Percentiles rank a stretch among this genome's conserved stretches.
These are phyloP conservation scores for Aphanomyces euteiches DNA, from an alignment of 352 stramenopile genomes.

Conservation along the genomic window DNA sequence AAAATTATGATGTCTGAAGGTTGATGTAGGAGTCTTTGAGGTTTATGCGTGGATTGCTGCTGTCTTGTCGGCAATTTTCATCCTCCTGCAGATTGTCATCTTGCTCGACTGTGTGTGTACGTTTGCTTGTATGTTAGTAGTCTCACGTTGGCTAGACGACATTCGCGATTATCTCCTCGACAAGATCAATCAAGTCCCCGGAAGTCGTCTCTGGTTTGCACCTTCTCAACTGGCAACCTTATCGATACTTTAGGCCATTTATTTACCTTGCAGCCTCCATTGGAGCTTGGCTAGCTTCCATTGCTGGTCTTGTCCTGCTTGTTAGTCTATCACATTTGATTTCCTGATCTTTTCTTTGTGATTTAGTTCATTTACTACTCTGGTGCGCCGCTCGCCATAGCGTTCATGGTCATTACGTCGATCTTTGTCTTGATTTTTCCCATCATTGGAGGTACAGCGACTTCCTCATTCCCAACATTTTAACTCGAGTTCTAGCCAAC, in stretches of 20 bases:
- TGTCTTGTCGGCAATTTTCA: conserved; percentile 23
- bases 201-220: too few species aligned
- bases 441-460: conserved; percentile 58
- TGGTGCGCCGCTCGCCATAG: conserved; percentile 65
- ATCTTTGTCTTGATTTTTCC: conserved; percentile 60
- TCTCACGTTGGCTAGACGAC: neutral
- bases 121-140: conserved; percentile 1
- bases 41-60: conserved; percentile 18
- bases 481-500: conserved; percentile 49
- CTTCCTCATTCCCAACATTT: conserved; percentile 36
- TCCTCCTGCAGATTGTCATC: conserved; percentile 29
- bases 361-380: conserved; percentile 85
- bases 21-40: conserved; percentile 20
- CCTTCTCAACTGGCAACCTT: neutral
- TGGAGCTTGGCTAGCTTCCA: conserved; percentile 50
- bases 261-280: conserved; percentile 68
- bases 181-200: neutral
- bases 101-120: conserved; percentile 28
- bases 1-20: neutral
- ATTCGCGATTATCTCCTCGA: conserved; percentile 17
- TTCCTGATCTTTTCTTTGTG: conserved; percentile 3
- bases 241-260: neutral
- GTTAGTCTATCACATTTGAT: conserved; percentile 32
- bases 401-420: conserved; percentile 87
- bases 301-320: conserved; percentile 44